These are phyloP conservation scores for Barnettozyma sp. DNA, from an alignment of 805 yeast species.

Conservation along the genomic window DNA sequence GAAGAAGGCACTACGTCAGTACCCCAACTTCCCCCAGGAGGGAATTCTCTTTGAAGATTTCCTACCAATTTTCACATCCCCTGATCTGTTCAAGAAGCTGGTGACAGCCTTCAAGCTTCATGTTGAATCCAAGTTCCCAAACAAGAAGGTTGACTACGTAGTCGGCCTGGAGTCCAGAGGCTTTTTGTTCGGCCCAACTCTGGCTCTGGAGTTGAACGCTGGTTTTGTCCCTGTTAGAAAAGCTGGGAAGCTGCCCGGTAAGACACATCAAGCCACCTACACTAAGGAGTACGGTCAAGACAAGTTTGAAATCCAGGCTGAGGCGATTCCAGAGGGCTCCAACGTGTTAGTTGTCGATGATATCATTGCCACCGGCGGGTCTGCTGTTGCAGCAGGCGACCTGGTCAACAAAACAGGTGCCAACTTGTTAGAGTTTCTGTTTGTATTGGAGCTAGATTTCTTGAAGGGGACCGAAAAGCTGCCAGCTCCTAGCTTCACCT, in stretches of 20 bases:
- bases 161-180: conserved; percentile 97
- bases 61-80: conserved; percentile 84
- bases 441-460: conserved; percentile 92
- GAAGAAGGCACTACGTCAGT: conserved; percentile 57
- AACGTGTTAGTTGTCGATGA: conserved; percentile 89
- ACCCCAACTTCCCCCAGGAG: conserved; percentile 89
- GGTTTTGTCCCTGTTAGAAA: conserved; percentile 96
- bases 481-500: conserved; percentile 81
- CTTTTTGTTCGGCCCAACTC: conserved; percentile 90
- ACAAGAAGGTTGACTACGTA: conserved; percentile 70
- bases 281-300: conserved; percentile 92
- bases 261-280: conserved; percentile 61
- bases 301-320: conserved; percentile 80
- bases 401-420: conserved; percentile 63
- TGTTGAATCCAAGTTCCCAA: conserved; percentile 47
- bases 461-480: conserved; percentile 88
- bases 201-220: conserved; percentile 82
- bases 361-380: conserved; percentile 96
- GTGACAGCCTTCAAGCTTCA: conserved; percentile 76
- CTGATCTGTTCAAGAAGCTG: conserved; percentile 72
- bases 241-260: conserved; percentile 92
- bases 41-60: conserved; percentile 96
- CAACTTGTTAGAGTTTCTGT: conserved; percentile 70
- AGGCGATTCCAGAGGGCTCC: conserved; percentile 71
- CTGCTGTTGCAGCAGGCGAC: conserved; percentile 91